Percentiles rank a stretch among this genome's conserved stretches.
Evolutionary conservation across 2,329 filamentous ascomycete genomes (phyloP).

Genomic region (Coccinonectria pachysandricola): DNA sequence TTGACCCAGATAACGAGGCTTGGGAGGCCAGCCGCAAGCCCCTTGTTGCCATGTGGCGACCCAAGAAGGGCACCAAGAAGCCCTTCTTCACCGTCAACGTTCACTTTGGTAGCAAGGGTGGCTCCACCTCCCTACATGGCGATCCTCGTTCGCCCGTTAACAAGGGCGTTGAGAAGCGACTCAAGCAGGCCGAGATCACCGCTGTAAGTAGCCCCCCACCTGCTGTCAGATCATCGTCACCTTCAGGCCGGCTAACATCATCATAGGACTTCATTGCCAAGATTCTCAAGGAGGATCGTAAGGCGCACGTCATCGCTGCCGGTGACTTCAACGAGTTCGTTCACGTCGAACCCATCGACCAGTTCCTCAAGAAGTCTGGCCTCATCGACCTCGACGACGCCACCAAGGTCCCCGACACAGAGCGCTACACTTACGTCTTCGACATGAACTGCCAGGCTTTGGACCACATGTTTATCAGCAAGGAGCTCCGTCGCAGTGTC

Average conservation of each 20-base stretch:
- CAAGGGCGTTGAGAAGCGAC: constrained; percentile 46
- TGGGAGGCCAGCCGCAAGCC: constrained; percentile 57
- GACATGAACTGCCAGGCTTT: constrained; percentile 61
- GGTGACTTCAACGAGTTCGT: constrained; percentile 68
- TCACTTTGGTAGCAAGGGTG: constrained; percentile 57
- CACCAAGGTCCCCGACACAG: constrained; percentile 36
- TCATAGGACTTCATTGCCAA: constrained; percentile 40
- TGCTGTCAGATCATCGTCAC: neutral
- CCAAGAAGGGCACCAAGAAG: constrained; percentile 39
- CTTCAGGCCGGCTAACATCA: neutral
- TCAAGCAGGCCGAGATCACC: constrained; percentile 46
- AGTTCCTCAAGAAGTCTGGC: constrained; percentile 42
- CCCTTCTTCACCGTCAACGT: constrained; percentile 63
- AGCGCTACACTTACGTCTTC: constrained; percentile 62
- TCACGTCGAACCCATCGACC: constrained; percentile 48
- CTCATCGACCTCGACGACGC: constrained; percentile 54
- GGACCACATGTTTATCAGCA: constrained; percentile 60
- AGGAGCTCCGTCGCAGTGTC: constrained; percentile 32
- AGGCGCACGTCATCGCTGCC: constrained; percentile 47
- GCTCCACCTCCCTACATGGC: constrained; percentile 52
- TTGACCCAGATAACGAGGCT: constrained; percentile 50
- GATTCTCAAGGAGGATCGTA: constrained; percentile 45
- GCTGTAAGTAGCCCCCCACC: constrained; percentile 32
- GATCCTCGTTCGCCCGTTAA: constrained; percentile 58
- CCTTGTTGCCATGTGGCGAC: constrained; percentile 54